These are phyloP conservation scores for Penicillium cosmopolitanum DNA, from an alignment of 495 filamentous ascomycete species.

Conservation along the genomic window DNA sequence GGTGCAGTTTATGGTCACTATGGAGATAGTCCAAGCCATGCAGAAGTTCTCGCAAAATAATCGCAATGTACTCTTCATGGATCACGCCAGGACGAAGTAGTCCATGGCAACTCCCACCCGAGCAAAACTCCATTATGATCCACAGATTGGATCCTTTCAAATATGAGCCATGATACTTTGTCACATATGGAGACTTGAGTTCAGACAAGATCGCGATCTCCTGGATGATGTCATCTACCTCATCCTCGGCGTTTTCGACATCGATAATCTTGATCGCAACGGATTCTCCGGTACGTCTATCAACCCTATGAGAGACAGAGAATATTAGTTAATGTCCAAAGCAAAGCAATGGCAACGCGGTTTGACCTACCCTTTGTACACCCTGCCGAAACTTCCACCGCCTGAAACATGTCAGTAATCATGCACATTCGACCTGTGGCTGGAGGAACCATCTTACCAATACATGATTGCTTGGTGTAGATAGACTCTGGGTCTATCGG, in stretches of 20 bases:
- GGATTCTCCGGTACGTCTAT: constrained; percentile 80
- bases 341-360: background rate
- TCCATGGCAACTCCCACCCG: constrained; percentile 89
- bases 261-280: constrained; percentile 98
- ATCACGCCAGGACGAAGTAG: constrained; percentile 92
- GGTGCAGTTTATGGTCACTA: constrained; percentile 90
- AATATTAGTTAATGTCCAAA: background rate
- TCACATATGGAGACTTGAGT: constrained; percentile 91
- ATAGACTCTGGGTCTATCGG: constrained; percentile 79
- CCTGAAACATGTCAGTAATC: constrained; percentile 39
- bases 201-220: constrained; percentile 96
- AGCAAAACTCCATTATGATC: constrained; percentile 97
- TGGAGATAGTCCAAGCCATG: constrained; percentile 92
- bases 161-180: constrained; percentile 95
- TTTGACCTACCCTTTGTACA: constrained; percentile 82
- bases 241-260: constrained; percentile 96
- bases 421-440: background rate
- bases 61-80: constrained; percentile 89
- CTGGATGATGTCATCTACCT: constrained; percentile 98
- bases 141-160: constrained; percentile 93
- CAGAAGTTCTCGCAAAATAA: constrained; percentile 88
- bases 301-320: constrained; percentile 60
- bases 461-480: constrained; percentile 92
- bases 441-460: constrained; percentile 60
- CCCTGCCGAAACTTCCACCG: constrained; percentile 92